phyloP scores from a whole-genome alignment of 805 yeast genomes.

The Pichia scutulata region DNA sequence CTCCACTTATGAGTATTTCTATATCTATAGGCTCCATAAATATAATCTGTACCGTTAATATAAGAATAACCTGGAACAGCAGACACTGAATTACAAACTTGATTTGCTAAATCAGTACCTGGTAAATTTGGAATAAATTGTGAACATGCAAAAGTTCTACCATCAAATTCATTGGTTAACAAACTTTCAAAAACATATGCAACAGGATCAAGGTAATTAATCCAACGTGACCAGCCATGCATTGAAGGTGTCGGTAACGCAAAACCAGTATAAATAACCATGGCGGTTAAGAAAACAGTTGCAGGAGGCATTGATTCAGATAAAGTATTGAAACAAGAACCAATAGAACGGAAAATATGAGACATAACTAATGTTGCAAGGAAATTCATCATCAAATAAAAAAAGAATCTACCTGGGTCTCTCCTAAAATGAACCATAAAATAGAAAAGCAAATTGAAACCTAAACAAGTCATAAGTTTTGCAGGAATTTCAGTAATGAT shows the following conservation, averaged over 20 bases:
- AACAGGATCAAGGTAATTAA: slow-evolving; percentile 51
- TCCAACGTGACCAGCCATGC: slow-evolving; percentile 63
- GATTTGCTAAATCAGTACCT: slow-evolving; percentile 12
- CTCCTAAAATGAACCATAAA: slow-evolving; percentile 48
- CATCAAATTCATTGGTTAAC: slow-evolving; percentile 51
- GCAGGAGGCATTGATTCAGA: slow-evolving; percentile 56
- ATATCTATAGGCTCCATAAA: slow-evolving; percentile 43
- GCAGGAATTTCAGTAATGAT: slow-evolving; percentile 51
- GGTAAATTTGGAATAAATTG: slow-evolving; percentile 38
- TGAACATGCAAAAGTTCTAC: slow-evolving; percentile 38
- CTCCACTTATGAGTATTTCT: slow-evolving; percentile 63
- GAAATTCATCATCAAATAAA: slow-evolving; percentile 37
- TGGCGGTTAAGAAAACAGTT: slow-evolving; percentile 38
- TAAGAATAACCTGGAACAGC: slow-evolving; percentile 42
- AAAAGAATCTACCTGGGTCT: slow-evolving; percentile 47
- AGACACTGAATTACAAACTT: slow-evolving; percentile 41
- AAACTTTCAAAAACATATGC: slow-evolving; percentile 52
- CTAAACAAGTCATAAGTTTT: slow-evolving; percentile 36
- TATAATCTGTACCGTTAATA: slow-evolving; percentile 56
- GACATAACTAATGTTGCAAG: slow-evolving; percentile 45
- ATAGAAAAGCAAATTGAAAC: slow-evolving; percentile 43
- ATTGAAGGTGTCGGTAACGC: slow-evolving; percentile 48
- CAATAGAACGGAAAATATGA: slow-evolving; percentile 46
- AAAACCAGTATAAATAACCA: slow-evolving; percentile 48
- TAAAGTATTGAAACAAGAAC: slow-evolving; percentile 39